Base-by-base conservation (phyloP, 805 yeast genomes). In the Ogataea methanolica region DNA sequence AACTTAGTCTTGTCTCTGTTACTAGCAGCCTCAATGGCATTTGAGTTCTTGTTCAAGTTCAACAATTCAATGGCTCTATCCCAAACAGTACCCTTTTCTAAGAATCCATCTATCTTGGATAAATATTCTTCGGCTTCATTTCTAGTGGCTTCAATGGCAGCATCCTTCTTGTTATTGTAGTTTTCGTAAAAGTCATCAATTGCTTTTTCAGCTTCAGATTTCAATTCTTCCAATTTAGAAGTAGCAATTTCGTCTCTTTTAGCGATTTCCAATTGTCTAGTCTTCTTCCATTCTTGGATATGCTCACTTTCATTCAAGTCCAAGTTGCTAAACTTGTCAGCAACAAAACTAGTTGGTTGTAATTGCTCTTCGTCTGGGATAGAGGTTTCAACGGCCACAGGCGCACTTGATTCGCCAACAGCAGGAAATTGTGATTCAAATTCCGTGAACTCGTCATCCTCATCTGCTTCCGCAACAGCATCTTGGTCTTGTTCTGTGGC, bases 111-210 rank as follows among this genome's bases (percentile, higher is more conserved):
- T 63, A 94, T 83, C 59, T 85, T 81, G 47, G 76, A 79, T 52
- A 87, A 64, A 63, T 85, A 90, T 50, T 78, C 80, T 55, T 79
- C 82, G 57, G 88, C 88, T 56, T 85, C 94, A 44, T 73, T 71
- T 62, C 75, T 73, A 12, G 87, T 83, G 49, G 77, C 75, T 50
- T 79, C 82, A 47, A 83, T 70, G 44, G 82, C 79, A 54, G 77
- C 77, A 45, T 88, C 92, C 67, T 82, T 85, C 72, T 91, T 91
- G 62, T 76, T 73, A 70, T 88, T 90, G 74, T 92, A 92, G 62
- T 83, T 84, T 58, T 88, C 96, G 67, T 92, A 92, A 67, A 92
- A 92, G 54, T 87, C 96, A 65, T 92, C 97, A 60, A 90, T 80
- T 45, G 89, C 83, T 63, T 82, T 81, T 60, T 80, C 79, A 9